phyloP scores from a whole-genome alignment of 2,329 filamentous ascomycete genomes.

The Fusarium longipes region DNA sequence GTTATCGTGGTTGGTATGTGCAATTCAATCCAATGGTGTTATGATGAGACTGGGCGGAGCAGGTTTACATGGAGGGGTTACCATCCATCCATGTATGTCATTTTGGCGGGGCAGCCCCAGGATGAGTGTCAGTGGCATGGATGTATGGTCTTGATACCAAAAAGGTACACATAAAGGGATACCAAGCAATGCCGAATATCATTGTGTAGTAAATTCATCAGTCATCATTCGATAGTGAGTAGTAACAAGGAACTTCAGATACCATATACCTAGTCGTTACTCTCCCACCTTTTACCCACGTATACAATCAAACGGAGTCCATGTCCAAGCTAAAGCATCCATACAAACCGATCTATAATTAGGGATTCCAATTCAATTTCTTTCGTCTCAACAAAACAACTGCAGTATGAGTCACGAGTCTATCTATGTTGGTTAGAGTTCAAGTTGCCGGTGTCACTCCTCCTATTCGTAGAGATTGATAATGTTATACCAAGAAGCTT shows the following conservation, averaged over 20 bases:
- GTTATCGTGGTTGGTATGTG: neutral
- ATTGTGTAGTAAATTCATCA: neutral
- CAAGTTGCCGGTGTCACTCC: too few relatives aligned
- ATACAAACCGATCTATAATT: too few relatives aligned
- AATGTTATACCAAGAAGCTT: too few relatives aligned
- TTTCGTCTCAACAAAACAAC: too few relatives aligned
- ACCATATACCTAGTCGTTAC: neutral
- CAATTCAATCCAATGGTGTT: neutral
- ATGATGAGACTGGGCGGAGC: constrained; percentile 11
- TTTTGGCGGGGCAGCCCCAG: constrained; percentile 35
- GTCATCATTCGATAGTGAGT: too few relatives aligned
- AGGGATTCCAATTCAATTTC: too few relatives aligned
- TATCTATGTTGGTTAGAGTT: too few relatives aligned
- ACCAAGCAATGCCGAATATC: neutral
- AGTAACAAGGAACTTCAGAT: neutral
- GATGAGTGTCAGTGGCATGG: neutral
- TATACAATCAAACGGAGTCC: too few relatives aligned
- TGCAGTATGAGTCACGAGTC: too few relatives aligned
- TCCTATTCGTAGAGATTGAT: too few relatives aligned
- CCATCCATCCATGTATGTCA: too few relatives aligned
- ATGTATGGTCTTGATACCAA: neutral
- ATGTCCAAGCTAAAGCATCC: too few relatives aligned
- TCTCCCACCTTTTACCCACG: neutral
- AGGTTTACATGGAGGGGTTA: constrained; percentile 43
- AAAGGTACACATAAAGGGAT: neutral